Evolutionary conservation across 2,329 filamentous ascomycete species (phyloP), one percentile per base, ranked within the genome.

Genomic region (Endoconidiophora polonica): DNA sequence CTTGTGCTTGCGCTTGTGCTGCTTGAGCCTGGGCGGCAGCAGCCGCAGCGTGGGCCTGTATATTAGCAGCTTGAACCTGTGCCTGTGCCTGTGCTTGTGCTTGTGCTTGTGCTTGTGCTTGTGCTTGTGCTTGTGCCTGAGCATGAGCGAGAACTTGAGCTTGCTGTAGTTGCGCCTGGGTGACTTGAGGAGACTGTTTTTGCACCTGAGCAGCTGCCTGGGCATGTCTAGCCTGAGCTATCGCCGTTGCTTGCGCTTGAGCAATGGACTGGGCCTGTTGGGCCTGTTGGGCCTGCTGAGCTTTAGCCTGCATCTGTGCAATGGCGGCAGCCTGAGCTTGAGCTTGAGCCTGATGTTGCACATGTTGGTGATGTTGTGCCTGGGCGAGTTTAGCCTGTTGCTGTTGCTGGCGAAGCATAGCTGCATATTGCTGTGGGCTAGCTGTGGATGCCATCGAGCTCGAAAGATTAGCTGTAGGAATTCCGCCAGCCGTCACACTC

Each of bases 351-450:
- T 54, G 59, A 53, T 46, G 55, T 54, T 57, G 63, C 57, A 53
- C 58, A 53, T 46, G 55, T 33, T 33, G 29, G 7, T 33, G 29
- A 33, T 33, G 29, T 33, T 58, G 62, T 49, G 53, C 58, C 16
- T 57, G 56, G n/a, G 61, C 64, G 63, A 53, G 64, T 65, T 52
- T 48, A 26, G 46, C 46, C 18, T 48, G 51, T 38, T 54, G 52
- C 24, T 54, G 75, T 71, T 77, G 74, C 38, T 74, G 72, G 42
- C 74, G 63, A 6, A 78, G 66, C 33, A 77, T 63, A 50, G 75
- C 73, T 1, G 74, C 74, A 57, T 78, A 77, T 54, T 78, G 74
- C 39, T 77, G 73, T 24, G 74, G 74, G 51, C 71, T 74, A 1
- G 67, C 66, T 0, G 70, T 70, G 16, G 66, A 65, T 1, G 67